Conservation (phyloP, 83 land plant species). For the Picea engelmannii region DNA sequence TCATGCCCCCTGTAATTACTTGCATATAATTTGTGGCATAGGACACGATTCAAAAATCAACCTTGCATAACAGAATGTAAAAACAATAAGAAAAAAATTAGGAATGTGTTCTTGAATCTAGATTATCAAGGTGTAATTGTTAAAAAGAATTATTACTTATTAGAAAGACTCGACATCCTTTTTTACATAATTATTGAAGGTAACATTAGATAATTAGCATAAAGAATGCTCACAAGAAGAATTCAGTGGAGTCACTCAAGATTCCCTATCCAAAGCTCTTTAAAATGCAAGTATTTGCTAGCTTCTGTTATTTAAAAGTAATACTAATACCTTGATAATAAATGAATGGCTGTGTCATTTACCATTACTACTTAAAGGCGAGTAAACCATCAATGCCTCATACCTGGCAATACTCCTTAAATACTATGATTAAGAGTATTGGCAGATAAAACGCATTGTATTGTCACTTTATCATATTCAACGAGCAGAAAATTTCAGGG, state of each 20-base stretch:
- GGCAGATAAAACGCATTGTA: no score
- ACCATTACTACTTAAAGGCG: no score
- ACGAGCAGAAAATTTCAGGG: no score
- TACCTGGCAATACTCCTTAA: no score
- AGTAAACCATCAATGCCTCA: no score
- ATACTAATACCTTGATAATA: not conserved
- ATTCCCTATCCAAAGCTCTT: not conserved
- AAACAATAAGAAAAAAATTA: not conserved
- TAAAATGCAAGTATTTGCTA: not conserved
- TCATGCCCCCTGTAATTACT: no score
- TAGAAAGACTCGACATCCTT: no score
- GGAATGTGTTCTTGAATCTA: not conserved
- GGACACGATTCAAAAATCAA: not conserved
- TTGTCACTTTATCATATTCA: no score
- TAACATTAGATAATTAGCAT: not conserved
- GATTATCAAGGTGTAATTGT: not conserved
- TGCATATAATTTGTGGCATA: no score
- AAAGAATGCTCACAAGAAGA: not conserved
- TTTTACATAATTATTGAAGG: no score
- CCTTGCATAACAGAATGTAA: not conserved
- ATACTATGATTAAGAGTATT: no score
- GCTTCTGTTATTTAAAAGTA: not conserved
- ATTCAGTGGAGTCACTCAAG: not conserved
- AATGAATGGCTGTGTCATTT: no score
- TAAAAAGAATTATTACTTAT: not conserved